A percentile compares a stretch with the other conserved stretches of the same genome.
Conservation (phyloP, 306 rosid genomes). For the Leucaena leucocephala region DNA sequence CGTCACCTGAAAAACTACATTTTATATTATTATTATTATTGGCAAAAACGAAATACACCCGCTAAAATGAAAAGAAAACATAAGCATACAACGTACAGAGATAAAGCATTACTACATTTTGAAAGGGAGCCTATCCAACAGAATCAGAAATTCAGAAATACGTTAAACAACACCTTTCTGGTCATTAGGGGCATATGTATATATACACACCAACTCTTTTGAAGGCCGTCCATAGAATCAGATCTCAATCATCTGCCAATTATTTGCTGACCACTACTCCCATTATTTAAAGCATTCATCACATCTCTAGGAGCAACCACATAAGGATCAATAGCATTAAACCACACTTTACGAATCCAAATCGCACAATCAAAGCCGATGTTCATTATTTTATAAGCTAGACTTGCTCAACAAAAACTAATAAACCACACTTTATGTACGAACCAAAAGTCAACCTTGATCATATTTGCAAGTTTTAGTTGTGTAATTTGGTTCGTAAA, state of each 20-base stretch:
- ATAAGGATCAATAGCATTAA: background rate
- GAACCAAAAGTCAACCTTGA: background rate
- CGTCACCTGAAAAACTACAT: too few species aligned
- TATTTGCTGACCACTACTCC: background rate
- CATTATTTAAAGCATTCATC: background rate
- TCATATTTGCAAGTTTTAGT: background rate
- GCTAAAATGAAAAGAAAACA: too few species aligned
- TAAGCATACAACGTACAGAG: too few species aligned
- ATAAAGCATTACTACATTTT: background rate
- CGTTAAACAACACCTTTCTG: background rate
- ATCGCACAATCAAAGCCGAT: background rate
- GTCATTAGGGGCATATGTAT: background rate
- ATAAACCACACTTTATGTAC: background rate
- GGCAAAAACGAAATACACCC: background rate
- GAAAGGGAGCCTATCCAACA: background rate
- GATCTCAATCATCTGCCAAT: background rate
- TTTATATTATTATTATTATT: too few species aligned
- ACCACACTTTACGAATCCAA: background rate
- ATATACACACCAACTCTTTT: too few species aligned
- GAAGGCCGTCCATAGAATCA: background rate
- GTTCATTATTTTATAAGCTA: background rate
- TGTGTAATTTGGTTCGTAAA: background rate
- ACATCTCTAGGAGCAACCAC: background rate
- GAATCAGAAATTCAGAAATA: background rate
- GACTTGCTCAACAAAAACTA: background rate